Conservation (phyloP, 192 early-diverging fungal species). For the Jimgerdemannia lactiflua region DNA sequence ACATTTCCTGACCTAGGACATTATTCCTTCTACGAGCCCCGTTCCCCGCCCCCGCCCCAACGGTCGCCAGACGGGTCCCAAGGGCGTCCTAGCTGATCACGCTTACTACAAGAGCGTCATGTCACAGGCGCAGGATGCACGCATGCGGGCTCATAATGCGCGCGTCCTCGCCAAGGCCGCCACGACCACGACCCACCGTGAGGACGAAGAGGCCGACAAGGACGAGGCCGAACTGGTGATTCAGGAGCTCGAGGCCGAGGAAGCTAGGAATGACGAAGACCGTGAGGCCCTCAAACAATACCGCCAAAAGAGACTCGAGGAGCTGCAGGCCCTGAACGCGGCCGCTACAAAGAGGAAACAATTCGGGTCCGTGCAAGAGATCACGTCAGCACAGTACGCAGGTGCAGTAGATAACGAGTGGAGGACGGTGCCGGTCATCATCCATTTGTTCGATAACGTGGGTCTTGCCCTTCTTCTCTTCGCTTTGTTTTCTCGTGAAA, state of each 20-base stretch:
- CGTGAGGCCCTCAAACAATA: conserved; percentile 31
- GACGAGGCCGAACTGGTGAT: conserved; percentile 18
- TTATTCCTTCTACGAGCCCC: background rate
- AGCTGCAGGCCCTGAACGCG: conserved; percentile 29
- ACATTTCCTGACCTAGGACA: background rate
- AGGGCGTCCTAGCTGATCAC: conserved; percentile 55
- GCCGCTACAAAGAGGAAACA: conserved; percentile 10
- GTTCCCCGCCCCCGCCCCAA: conserved; percentile 7
- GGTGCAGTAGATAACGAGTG: conserved; percentile 48
- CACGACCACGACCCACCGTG: conserved; percentile 43
- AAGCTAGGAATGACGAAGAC: conserved; percentile 30
- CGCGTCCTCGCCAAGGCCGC: conserved; percentile 40
- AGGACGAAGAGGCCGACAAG: conserved; percentile 29
- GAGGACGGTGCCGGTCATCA: conserved; percentile 41
- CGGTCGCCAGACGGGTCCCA: conserved; percentile 50
- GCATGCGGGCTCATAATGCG: conserved; percentile 35
- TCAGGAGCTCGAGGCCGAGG: conserved; percentile 27
- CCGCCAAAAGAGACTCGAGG: conserved; percentile 38
- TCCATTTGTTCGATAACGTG: conserved; percentile 54
- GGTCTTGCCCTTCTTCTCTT: conserved; percentile 7
- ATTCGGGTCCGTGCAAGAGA: conserved; percentile 47
- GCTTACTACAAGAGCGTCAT: conserved; percentile 38
- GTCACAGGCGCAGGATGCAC: conserved; percentile 20
- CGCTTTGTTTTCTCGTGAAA: background rate
- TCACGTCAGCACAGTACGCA: conserved; percentile 45